Evolutionary conservation across 371 early-diverging fungal genomes (phyloP), one percentile per base, ranked within the genome.

Genomic region (Mucor mucedo): DNA sequence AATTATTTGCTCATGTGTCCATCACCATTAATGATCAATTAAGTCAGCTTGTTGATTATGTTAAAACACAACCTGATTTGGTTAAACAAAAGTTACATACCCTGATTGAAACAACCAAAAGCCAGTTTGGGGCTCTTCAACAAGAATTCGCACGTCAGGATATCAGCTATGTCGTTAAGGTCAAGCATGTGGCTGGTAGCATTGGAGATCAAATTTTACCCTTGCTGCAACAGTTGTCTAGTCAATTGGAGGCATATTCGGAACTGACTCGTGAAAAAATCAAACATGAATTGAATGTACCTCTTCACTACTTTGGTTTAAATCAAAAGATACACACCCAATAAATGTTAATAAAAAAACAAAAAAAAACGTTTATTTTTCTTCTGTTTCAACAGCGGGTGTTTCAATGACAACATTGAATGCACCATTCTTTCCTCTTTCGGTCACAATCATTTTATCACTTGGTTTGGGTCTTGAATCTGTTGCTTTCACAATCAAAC

Each of bases 121-220:
- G 84, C 45, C 83, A 84, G 45, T 65, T 80, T 47, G 76, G 59
- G 2, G 58, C 68, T 4, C 77, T 84, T 54, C 70, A 74, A 42
- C 57, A 56, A 9, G 84, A 86, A 60, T 66, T 79, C 16, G 63
- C 55, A 52, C 82, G 85, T 56, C 74, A 65, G 8, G 84, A 88
- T 56, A 68, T 83, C 45, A 63, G 72, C 29, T 65, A 77, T 16
- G 44, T 72, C 44, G 83, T 84, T 58, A 87, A 86, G 75, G 76
- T 83, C 13, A 79, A 76, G 60, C 76, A 76, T 52, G 74, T 86
- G 30, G 63, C 78, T 38, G 52, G 70, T 13, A 53, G 77, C 40
- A 70, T 85, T 41, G 84, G 83, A 49, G 66, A 81, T n/a, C 83
- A 86, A 60, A 69, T 85, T 3, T 61, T 84, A 33, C 88, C 88